Base-by-base conservation (phyloP, 805 yeast species). In the Suhomyces canberraensis region DNA sequence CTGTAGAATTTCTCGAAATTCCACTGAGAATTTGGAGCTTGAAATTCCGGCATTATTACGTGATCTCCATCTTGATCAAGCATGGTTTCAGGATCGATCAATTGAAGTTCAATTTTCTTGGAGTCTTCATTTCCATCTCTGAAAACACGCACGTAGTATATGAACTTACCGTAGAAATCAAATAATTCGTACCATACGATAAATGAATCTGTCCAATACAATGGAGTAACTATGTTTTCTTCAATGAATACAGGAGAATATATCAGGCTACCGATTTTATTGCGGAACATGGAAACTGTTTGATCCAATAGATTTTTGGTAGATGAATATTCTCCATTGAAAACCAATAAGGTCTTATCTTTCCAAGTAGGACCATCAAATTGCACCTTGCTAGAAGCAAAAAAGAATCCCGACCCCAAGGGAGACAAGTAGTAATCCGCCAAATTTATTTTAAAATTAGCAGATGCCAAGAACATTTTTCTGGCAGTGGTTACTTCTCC, bases 151-250 rank as follows among this genome's bases (percentile, higher is more conserved):
- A 55, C 38, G 9, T 66, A 28, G 4, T 44, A 46, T 25, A 54
- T 15, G n/a, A 67, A 53, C 19, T 56, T 46, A 1, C 72, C 73
- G 19, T 36, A 39, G 37, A 42, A 45, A 40, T 64, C 61, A 41
- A 65, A 68, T 8, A 64, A 26, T 41, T 66, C 72, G 37, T 48
- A 63, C 69, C 70, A 65, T 13, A 54, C 45, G 4, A 47, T 36
- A 37, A 67, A 66, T 4, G 54, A 25, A 43, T 62, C 67, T 8
- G 47, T 44, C 68, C 67, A 63, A 32, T 14, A 19, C 16, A 43
- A 31, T 24, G 43, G 17, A 1, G 32, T 15, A 3, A 32, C 40
- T 9, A 18, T 16, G 11, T 15, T 27, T 6, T 22, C 22, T 4
- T 32, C 43, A 2, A 31, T 17, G 6, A 36, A 18, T 1, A 38